Base-by-base conservation (phyloP, 345 rosid genomes). In the Populus pruinosa region DNA sequence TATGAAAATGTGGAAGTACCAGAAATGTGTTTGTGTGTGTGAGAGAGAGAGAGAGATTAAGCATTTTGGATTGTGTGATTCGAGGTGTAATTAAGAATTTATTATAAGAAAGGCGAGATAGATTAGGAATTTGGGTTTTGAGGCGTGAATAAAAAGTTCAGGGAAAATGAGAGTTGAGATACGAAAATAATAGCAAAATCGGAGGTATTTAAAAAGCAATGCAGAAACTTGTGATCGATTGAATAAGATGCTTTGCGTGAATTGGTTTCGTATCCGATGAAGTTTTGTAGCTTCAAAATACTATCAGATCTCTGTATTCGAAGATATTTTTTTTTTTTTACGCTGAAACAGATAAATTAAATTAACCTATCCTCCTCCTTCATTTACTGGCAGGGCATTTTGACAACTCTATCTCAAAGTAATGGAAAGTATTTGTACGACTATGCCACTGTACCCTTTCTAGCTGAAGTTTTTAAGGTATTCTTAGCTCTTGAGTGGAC, bases 361-460 rank as follows among this genome's bases (percentile, higher is more conserved):
- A 33, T 63, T 29, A 66, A 66, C 39, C 39, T 16, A 35, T 35
- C 41, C 12, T 67, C 36, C 36, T 33, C 36, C 36, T 33, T 68
- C 6, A 9, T 18, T 5, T 53, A 21, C 33, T 55, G 67, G 13
- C 71, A 95, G 99, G 99, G 99, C 71, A 96, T 96, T 70, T 85
- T 94, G 73, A 96, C 97, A 3, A 89, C 98, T 33, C 92, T 94
- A n/a, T 92, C 99, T 67, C 98, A 96, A 81, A 89, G 88, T 77
- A 83, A 92, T 81, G 98, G 99, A 66, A 89, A 82, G 61, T 96
- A 96, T 70, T 84, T 86, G 77, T 94, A 94, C 76, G 97, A 96
- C 77, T 96, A 92, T 74, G 98, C 99, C 0, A 96, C 99, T 12
- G 90, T 96, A 79, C 98, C 97, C 1, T 96, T 94, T 87, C 93